Evolutionary conservation across 805 yeast genomes (phyloP), one percentile per base, ranked within the genome.

Genomic region (Citeromyces matritensis): DNA sequence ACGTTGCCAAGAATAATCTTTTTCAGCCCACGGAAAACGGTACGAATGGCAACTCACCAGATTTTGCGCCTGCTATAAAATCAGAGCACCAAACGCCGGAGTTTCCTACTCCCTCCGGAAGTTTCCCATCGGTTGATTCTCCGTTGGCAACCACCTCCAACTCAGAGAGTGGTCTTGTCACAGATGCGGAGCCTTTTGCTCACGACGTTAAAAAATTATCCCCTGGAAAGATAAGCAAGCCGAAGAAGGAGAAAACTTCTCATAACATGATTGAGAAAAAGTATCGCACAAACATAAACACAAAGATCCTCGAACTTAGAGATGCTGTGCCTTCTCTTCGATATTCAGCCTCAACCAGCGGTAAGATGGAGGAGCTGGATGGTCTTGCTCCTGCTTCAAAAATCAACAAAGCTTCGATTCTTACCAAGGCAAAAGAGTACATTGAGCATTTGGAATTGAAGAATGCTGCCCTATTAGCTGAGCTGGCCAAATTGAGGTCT

Each of bases 221-320:
- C 6, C 21, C 21, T 5, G 7, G 21, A 5, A 17, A 7, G 21
- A 17, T 17, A 5, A 17, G 56, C 4, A 71, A 69, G 40, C 67
- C 71, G 3, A 61, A 55, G 37, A 60, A 59, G 36, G 66, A 65
- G 34, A 66, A 76, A 51, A 62, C 74, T 1, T 66, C 82, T 6
- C 93, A 81, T 53, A 81, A 80, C 45, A 71, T 78, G 61, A 75
- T 81, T 41, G 93, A 82, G 47, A 80, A 80, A 53, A 74, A 78
- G 45, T 82, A 82, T 51, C 54, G 93, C 41, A 75, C 81, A 13
- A 80, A 81, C 44, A 77, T 81, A 40, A 81, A 79, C 44, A 60
- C 76, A 33, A 77, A 74, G 48, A 79, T 81, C 30, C 40, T 68
- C 23, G 77, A 74, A 28, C 62, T 81, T 23, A 60, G 84, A 45